Evolutionary conservation across 2,329 filamentous ascomycete genomes (phyloP), one percentile per base, ranked within the genome.

Genomic region (Epichloe coenophiala): DNA sequence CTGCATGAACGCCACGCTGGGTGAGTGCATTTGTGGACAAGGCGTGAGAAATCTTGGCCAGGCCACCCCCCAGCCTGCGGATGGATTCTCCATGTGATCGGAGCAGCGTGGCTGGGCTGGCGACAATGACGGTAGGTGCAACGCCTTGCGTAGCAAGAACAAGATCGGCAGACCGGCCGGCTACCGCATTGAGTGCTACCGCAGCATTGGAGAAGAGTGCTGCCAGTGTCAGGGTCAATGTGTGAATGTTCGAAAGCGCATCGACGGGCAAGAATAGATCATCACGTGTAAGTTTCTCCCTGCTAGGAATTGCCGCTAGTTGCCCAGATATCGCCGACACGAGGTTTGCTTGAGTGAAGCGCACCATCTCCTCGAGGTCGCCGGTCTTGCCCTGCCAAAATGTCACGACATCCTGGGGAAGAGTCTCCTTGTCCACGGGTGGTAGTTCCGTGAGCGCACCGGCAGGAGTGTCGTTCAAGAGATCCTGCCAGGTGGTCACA

Each of bases 401-500:
- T 39, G 81, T 76, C 44, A 87, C 70, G 13, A 86, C 63, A 45
- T 81, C 77, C 51, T 72, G 71, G 3, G 4, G 68, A 6, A 40
- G 13, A 40, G 72, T 67, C 23, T 66, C 63, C 51, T 76, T 77
- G 23, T 74, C 75, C 40, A 81, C 77, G 47, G 78, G 68, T 1
- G 87, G 87, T 12, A 95, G 72, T 19, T 87, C 78, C 7, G 70
- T 70, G 41, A 75, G 78, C 38, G 77, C 74, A 49, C 71, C 72
- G 31, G 71, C 68, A 17, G 81, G 78, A 56, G 76, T 75, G 54
- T 93, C 86, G 56, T 84, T 80, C 27, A 96, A 71, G 49, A 97
- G 77, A 53, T 96, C 87, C 61, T 95, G 87, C 90, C 91, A 98
- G 13, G 91, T 93, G n/a, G 83, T 79, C 15, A 96, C 86, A 51